A percentile compares a stretch with the other conserved stretches of the same genome.
These are phyloP conservation scores for Starmerella kuoi DNA, from an alignment of 805 yeast genomes.

Conservation along the genomic window DNA sequence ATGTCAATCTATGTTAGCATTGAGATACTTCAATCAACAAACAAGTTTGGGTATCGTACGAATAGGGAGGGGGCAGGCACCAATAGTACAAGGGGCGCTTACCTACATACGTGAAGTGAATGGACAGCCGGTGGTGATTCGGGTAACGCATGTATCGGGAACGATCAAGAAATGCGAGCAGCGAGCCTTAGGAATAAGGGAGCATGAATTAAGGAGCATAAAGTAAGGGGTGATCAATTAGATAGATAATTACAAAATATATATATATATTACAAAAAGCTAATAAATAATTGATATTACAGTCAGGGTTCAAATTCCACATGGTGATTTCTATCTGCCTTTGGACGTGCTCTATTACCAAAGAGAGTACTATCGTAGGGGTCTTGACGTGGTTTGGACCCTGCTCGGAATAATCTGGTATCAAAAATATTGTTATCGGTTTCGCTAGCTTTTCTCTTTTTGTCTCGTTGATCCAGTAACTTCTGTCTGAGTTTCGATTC, in stretches of 20 bases:
- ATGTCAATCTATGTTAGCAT: slow-evolving; percentile 43
- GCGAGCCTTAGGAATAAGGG: slow-evolving; percentile 39
- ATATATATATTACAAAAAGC: no score
- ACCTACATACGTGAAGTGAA: slow-evolving; percentile 36
- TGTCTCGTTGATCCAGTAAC: slow-evolving; percentile 20
- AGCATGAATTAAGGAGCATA: slow-evolving; percentile 1
- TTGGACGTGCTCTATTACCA: slow-evolving; percentile 26
- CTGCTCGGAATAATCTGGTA: slow-evolving; percentile 40
- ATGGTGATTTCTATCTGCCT: no score
- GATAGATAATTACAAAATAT: no score
- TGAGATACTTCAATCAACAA: slow-evolving; percentile 68
- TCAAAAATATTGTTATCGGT: slow-evolving; percentile 40
- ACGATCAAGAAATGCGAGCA: slow-evolving; percentile 77
- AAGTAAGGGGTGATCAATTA: no score
- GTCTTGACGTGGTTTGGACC: slow-evolving; percentile 34
- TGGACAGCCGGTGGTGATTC: slow-evolving; percentile 39
- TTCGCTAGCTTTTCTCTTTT: slow-evolving; percentile 20
- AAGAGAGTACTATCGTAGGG: slow-evolving; percentile 51
- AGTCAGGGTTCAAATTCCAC: slow-evolving; percentile 34
- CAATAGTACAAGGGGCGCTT: slow-evolving; percentile 55
- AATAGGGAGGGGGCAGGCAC: slow-evolving; percentile 53
- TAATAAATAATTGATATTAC: slow-evolving; percentile 20
- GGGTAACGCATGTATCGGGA: slow-evolving; percentile 65
- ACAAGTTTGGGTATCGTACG: slow-evolving; percentile 79
- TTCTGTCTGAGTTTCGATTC: slow-evolving; percentile 37